Conservation (phyloP, 768 basidiomycete species). For the Suillus weaverae region DNA sequence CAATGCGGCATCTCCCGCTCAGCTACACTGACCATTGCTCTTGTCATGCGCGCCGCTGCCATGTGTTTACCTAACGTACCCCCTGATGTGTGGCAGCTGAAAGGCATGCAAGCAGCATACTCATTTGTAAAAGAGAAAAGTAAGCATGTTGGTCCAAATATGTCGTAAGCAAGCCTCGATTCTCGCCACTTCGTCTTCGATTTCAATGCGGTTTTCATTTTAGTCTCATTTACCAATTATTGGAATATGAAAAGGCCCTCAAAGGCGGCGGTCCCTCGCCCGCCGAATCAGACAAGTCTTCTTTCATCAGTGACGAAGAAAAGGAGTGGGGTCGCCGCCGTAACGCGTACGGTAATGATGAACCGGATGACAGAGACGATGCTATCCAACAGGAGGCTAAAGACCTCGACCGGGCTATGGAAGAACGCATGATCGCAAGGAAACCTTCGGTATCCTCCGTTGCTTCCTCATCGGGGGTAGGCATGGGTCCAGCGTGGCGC, state of each 20-base stretch:
- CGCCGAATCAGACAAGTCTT: slow-evolving; percentile 54
- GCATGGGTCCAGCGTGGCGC: slow-evolving; percentile 68
- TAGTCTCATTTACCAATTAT: slow-evolving; percentile 89
- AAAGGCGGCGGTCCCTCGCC: slow-evolving; percentile 51
- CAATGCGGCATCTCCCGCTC: slow-evolving; percentile 93
- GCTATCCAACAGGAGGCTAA: slow-evolving; percentile 75
- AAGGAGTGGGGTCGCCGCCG: slow-evolving; percentile 82
- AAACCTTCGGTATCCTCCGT: slow-evolving; percentile 69
- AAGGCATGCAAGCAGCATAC: slow-evolving; percentile 90
- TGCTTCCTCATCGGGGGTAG: slow-evolving; percentile 51
- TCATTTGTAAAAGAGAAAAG: slow-evolving; percentile 88
- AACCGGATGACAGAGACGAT: slow-evolving; percentile 50
- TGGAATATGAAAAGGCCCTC: slow-evolving; percentile 84
- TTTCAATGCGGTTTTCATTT: slow-evolving; percentile 21
- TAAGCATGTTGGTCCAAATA: slow-evolving; percentile 87
- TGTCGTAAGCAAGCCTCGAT: slow-evolving; percentile 68
- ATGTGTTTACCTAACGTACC: slow-evolving; percentile 63
- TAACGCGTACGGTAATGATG: slow-evolving; percentile 45
- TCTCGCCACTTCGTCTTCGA: slow-evolving; percentile 23
- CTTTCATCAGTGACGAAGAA: slow-evolving; percentile 59
- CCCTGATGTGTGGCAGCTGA: slow-evolving; percentile 73
- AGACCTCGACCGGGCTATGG: slow-evolving; percentile 85
- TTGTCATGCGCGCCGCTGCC: slow-evolving; percentile 92
- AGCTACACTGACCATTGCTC: slow-evolving; percentile 85
- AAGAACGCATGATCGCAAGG: slow-evolving; percentile 75